phyloP scores from a whole-genome alignment of 2,329 filamentous ascomycete genomes.

The Neopestalotiopsis sp. region DNA sequence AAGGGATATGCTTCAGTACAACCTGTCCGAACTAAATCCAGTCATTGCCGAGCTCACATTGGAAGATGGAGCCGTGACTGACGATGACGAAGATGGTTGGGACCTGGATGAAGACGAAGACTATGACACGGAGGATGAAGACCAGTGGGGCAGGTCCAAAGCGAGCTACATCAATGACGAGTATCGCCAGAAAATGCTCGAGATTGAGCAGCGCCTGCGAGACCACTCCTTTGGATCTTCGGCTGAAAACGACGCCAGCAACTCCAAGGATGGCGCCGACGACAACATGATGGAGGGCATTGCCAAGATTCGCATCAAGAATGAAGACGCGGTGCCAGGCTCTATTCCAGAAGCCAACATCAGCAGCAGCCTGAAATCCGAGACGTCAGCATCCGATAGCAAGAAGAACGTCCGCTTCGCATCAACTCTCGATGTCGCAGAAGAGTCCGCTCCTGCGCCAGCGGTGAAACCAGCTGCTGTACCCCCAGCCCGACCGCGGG shows the following conservation, averaged over 20 bases:
- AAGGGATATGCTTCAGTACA: constrained; percentile 89
- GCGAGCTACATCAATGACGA: constrained; percentile 71
- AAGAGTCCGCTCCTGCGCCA: constrained; percentile 30
- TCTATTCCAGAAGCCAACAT: neutral
- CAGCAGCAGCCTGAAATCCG: neutral
- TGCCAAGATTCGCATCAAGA: constrained; percentile 43
- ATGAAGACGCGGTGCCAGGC: constrained; percentile 28
- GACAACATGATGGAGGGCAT: constrained; percentile 45
- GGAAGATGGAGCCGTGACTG: constrained; percentile 68
- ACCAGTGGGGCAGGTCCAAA: constrained; percentile 77
- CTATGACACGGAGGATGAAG: constrained; percentile 63
- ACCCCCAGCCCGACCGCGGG: constrained; percentile 27
- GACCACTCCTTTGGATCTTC: constrained; percentile 51
- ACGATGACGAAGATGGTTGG: constrained; percentile 57
- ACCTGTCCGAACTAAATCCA: constrained; percentile 84
- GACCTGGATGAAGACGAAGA: constrained; percentile 59
- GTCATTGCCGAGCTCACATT: constrained; percentile 92
- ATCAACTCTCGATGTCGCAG: constrained; percentile 33
- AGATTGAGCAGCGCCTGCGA: constrained; percentile 75
- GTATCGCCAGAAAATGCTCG: constrained; percentile 83
- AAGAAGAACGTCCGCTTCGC: constrained; percentile 39
- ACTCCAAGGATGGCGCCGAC: constrained; percentile 35
- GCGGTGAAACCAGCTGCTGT: constrained; percentile 20
- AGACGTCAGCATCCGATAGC: constrained; percentile 16
- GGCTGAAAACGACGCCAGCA: constrained; percentile 59